phyloP scores from a whole-genome alignment of 306 rosid genomes.

The Dryas octopetala region DNA sequence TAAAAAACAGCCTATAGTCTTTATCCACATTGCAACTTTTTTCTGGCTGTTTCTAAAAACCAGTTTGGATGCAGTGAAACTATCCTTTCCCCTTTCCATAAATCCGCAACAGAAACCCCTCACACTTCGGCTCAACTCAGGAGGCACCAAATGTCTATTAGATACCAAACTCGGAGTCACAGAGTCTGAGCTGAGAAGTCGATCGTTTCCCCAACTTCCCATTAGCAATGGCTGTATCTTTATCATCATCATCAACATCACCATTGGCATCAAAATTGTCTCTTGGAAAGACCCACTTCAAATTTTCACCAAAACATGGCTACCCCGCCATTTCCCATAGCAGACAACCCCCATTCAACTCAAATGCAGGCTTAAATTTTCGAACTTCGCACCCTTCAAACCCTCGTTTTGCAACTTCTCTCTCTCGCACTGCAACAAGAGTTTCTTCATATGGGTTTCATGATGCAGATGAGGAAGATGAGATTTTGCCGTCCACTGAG shows the following conservation, averaged over 20 bases:
- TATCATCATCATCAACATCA: conserved; percentile 19
- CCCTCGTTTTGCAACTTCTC: conserved; percentile 24
- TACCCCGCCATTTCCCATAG: conserved; percentile 8
- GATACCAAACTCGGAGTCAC: not conserved
- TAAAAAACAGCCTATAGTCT: not conserved
- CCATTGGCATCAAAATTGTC: conserved; percentile 35
- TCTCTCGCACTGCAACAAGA: conserved; percentile 23
- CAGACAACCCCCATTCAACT: conserved; percentile 18
- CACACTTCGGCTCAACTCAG: not conserved
- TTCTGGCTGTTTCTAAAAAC: not conserved
- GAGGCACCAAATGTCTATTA: not conserved
- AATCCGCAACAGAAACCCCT: conserved; percentile 4
- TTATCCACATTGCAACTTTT: not conserved
- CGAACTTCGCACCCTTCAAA: conserved; percentile 19
- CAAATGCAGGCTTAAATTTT: conserved; percentile 23
- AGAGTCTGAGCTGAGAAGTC: not conserved
- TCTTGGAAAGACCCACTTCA: conserved; percentile 40
- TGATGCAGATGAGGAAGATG: conserved; percentile 39
- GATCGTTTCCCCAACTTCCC: not conserved
- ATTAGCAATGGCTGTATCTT: conserved; percentile 49
- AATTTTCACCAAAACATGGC: conserved; percentile 29
- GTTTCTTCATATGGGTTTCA: conserved; percentile 42
- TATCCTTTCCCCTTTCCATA: not conserved
- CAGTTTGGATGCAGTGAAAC: not conserved
- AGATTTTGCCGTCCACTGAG: conserved; percentile 39